Percentiles rank a stretch among this genome's conserved stretches.
phyloP scores from a whole-genome alignment of 495 filamentous ascomycete species.

The Aspergillus haitiensis region DNA sequence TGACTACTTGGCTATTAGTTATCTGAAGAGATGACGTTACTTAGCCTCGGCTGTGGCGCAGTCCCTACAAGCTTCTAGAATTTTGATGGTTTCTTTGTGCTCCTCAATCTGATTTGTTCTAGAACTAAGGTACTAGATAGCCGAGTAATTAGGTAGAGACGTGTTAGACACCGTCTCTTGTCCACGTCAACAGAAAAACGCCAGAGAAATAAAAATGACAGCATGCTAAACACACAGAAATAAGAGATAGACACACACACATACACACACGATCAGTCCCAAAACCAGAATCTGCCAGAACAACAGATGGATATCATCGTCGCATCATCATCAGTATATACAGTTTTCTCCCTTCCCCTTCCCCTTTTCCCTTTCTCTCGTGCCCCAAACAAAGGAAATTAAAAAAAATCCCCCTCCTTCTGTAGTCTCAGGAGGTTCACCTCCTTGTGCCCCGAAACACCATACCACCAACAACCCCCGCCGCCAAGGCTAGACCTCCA shows the following conservation, averaged over 20 bases:
- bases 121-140: too few species aligned
- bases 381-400: background rate
- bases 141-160: too few species aligned
- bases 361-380: too few species aligned
- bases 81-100: too few species aligned
- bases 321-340: background rate
- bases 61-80: background rate
- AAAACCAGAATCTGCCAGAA: background rate
- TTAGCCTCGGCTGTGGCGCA: conserved; percentile 17
- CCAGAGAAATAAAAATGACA: conserved; percentile 5
- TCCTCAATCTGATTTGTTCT: too few species aligned
- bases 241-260: too few species aligned
- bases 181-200: conserved; percentile 5
- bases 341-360: too few species aligned
- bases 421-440: conserved; percentile 10
- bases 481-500: conserved; percentile 87
- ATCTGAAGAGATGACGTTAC: conserved; percentile 9
- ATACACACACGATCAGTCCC: background rate
- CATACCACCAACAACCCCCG: conserved; percentile 87
- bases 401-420: background rate
- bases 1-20: too few species aligned
- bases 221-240: conserved; percentile 11
- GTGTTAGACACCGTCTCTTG: conserved; percentile 1
- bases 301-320: conserved; percentile 15
- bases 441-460: conserved; percentile 69